Percentiles rank a stretch among this genome's conserved stretches.
These are phyloP conservation scores for Chaetomium strumarium DNA, from an alignment of 2,329 filamentous ascomycete genomes.

Conservation along the genomic window DNA sequence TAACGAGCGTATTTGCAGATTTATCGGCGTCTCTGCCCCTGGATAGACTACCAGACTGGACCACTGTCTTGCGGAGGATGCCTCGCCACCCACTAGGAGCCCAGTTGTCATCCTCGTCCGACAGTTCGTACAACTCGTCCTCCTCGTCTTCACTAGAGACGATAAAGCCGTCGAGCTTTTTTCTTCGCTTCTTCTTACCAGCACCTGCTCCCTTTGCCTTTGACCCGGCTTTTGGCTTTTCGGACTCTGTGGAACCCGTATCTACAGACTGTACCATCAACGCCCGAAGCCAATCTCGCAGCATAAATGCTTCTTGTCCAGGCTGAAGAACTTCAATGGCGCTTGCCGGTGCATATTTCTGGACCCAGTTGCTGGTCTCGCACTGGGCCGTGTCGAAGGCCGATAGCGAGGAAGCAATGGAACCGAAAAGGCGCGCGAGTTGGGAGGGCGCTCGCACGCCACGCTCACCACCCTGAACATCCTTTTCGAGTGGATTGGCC, in stretches of 20 bases:
- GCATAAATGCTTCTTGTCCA: slow-evolving; percentile 60
- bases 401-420: slow-evolving; percentile 58
- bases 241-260: slow-evolving; percentile 42
- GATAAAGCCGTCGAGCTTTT: slow-evolving; percentile 74
- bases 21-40: slow-evolving; percentile 42
- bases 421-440: slow-evolving; percentile 46
- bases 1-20: slow-evolving; percentile 69
- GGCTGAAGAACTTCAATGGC: slow-evolving; percentile 70
- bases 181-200: slow-evolving; percentile 63
- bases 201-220: slow-evolving; percentile 27
- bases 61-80: slow-evolving; percentile 46
- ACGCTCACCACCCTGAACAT: not conserved
- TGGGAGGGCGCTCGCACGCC: slow-evolving; percentile 43
- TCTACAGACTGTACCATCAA: slow-evolving; percentile 74
- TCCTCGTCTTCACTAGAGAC: slow-evolving; percentile 72
- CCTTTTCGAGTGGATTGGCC: not conserved
- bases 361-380: slow-evolving; percentile 67
- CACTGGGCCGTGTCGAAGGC: slow-evolving; percentile 76
- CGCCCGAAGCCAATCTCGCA: slow-evolving; percentile 75
- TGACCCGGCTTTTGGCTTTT: slow-evolving; percentile 26
- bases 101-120: slow-evolving; percentile 52
- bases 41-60: slow-evolving; percentile 39
- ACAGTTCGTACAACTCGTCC: slow-evolving; percentile 62
- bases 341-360: slow-evolving; percentile 73
- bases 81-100: slow-evolving; percentile 32